These are phyloP conservation scores for Phylloporus arenicola DNA, from an alignment of 768 basidiomycete genomes.

Conservation along the genomic window DNA sequence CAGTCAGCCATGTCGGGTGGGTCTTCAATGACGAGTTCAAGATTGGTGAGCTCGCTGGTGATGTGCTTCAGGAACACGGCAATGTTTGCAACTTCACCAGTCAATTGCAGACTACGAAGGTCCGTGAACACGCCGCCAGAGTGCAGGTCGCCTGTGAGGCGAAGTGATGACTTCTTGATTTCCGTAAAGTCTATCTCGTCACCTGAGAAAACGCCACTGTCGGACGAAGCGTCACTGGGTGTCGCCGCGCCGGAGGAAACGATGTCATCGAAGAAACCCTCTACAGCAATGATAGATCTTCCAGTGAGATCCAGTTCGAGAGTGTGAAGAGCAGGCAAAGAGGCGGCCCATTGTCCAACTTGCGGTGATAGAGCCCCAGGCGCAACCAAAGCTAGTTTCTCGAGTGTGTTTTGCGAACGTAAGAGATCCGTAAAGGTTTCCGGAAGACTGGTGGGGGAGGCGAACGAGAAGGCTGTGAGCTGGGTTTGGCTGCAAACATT, in stretches of 20 bases:
- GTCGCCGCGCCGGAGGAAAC: slow-evolving; percentile 64
- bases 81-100: slow-evolving; percentile 65
- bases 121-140: slow-evolving; percentile 52
- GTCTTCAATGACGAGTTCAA: slow-evolving; percentile 77
- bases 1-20: slow-evolving; percentile 71
- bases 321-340: slow-evolving; percentile 54
- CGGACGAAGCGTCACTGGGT: slow-evolving; percentile 64
- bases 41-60: slow-evolving; percentile 54
- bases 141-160: slow-evolving; percentile 56
- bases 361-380: slow-evolving; percentile 68
- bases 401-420: slow-evolving; percentile 50
- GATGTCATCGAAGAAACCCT: slow-evolving; percentile 75
- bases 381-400: slow-evolving; percentile 61
- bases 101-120: slow-evolving; percentile 58
- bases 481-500: slow-evolving; percentile 60
- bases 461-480: slow-evolving; percentile 64
- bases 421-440: slow-evolving; percentile 67
- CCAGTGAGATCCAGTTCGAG: slow-evolving; percentile 70
- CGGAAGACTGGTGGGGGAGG: slow-evolving; percentile 63
- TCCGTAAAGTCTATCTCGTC: slow-evolving; percentile 76
- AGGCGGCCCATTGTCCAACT: slow-evolving; percentile 71
- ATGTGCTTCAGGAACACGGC: slow-evolving; percentile 68
- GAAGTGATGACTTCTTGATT: slow-evolving; percentile 63
- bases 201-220: slow-evolving; percentile 73
- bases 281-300: slow-evolving; percentile 61